Percentiles rank a stretch among this genome's conserved stretches.
These are phyloP conservation scores for Trichophyton benhamiae DNA, from an alignment of 2,329 filamentous ascomycete genomes.

Conservation along the genomic window DNA sequence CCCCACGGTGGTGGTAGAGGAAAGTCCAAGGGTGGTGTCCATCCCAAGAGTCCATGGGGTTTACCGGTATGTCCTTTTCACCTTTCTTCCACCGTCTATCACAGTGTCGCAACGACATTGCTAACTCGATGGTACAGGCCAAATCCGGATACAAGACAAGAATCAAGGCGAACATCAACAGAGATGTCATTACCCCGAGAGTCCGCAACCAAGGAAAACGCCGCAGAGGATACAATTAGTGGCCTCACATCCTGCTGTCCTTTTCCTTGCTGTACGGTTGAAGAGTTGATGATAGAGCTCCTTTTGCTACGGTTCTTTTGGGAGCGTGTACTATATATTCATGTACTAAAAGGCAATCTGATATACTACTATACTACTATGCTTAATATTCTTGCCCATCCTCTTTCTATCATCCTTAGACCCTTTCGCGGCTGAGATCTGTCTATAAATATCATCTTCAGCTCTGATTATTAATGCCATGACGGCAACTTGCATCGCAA, in stretches of 20 bases:
- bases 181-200: slow-evolving; percentile 73
- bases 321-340: slow-evolving; percentile 4
- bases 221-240: slow-evolving; percentile 50
- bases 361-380: not conserved
- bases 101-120: not conserved
- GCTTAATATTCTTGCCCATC: no score
- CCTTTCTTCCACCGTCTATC: slow-evolving; percentile 11
- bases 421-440: no score
- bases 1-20: slow-evolving; percentile 97
- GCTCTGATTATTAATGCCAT: not conserved
- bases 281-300: not conserved
- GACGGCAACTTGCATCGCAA: not conserved
- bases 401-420: not conserved
- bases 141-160: slow-evolving; percentile 72
- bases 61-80: slow-evolving; percentile 57
- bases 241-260: not conserved
- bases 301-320: not conserved
- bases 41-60: slow-evolving; percentile 95
- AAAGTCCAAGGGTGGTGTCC: slow-evolving; percentile 96
- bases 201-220: slow-evolving; percentile 86
- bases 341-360: not conserved
- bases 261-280: not conserved
- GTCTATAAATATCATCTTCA: not conserved
- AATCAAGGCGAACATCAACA: slow-evolving; percentile 78
- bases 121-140: slow-evolving; percentile 26